Evolutionary conservation across 768 basidiomycete genomes (phyloP), one percentile per base, ranked within the genome.

Genomic region (Termitomyces sp.): DNA sequence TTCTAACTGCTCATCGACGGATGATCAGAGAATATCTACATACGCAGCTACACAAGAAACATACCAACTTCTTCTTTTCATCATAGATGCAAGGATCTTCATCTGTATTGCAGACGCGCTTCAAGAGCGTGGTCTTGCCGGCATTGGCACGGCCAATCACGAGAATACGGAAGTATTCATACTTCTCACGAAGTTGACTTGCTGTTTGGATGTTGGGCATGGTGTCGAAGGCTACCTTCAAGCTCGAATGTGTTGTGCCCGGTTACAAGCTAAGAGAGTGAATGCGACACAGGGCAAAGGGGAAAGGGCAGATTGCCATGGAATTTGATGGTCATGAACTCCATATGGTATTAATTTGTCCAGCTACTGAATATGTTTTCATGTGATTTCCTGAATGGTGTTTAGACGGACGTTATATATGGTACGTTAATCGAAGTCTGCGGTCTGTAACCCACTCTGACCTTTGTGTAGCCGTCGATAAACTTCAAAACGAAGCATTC

Each of bases 81-180:
- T 51, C 26, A 12, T 51, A 51, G 12, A 51, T 51, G 12, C 50
- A 51, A 27, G 50, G 50, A n/a, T 51, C 50, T 32, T 53, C 52
- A 22, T 53, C 32, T 10, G 52, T 42, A 43, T 53, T 53, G 30
- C 52, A 53, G 2, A 53, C 40, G 7, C 52, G 27, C 40, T 53
- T 56, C 26, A 56, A 20, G 27, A 56, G 37, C 33, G 48, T 56
- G 40, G 46, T 49, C 37, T 59, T 59, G n/a, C 58, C 58, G 8
- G 58, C 46, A 50, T 59, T 59, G 18, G 58, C 54, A 18, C 58
- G 32, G 8, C 58, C 58, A 16, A 59, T 59, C n/a, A 59, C 54
- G n/a, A 59, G 58, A 22, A 59, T 53, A 37, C 58, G 54, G 20
- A 59, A 59, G 46, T 50, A 48, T 16, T 34, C 53, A 27, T 47